Conservation (phyloP, 495 filamentous ascomycete genomes). For the Penicillium alfredii region DNA sequence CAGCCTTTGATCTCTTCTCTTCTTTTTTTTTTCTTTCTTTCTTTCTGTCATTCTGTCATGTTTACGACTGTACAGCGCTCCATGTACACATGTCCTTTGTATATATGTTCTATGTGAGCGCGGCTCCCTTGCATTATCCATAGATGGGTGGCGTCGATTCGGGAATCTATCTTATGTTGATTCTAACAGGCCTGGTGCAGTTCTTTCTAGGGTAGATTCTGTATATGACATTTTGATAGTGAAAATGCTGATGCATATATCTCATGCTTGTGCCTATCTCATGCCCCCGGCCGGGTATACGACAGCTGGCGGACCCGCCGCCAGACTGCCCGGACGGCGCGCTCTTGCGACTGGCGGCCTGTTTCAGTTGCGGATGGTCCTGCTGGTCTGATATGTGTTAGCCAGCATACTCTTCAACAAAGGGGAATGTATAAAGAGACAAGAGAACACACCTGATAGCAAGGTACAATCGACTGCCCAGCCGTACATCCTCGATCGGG, state of each 20-base stretch:
- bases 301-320: conserved; percentile 53
- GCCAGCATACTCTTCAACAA: background rate
- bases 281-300: conserved; percentile 52
- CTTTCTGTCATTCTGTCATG: conserved; percentile 9
- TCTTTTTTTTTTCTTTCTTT: conserved; percentile 2
- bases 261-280: background rate
- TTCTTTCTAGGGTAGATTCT: too few relatives aligned
- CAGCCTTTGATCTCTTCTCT: conserved; percentile 21
- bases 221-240: background rate
- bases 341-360: conserved; percentile 56
- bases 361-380: conserved; percentile 54
- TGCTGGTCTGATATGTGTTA: conserved; percentile 44
- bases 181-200: conserved; percentile 1
- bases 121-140: conserved; percentile 15
- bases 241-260: too few relatives aligned
- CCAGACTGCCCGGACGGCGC: conserved; percentile 65
- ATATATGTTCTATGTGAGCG: too few relatives aligned
- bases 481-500: conserved; percentile 48
- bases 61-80: conserved; percentile 28
- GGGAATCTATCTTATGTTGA: conserved; percentile 9
- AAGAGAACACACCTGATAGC: conserved; percentile 48
- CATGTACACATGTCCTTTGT: too few relatives aligned
- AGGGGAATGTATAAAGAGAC: background rate
- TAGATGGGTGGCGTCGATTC: conserved; percentile 15
- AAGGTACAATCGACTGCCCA: conserved; percentile 60